Evolutionary conservation across 2,329 filamentous ascomycete genomes (phyloP), one percentile per base, ranked within the genome.

Genomic region (Fusarium burgessii): DNA sequence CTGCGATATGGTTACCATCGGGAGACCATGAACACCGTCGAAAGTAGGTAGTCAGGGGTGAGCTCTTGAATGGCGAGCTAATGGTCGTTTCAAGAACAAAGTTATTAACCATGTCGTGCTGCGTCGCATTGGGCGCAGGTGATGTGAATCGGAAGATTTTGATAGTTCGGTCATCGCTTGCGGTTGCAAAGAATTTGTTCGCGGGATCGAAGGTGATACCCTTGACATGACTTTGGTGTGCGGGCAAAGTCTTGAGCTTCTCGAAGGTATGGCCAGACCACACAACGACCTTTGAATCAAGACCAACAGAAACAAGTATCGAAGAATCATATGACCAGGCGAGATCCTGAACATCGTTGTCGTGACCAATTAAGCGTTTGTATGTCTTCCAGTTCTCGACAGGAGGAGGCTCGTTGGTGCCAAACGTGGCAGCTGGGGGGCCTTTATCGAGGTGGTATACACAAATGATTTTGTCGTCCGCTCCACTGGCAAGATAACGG

Each of bases 211-310:
- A 99, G 0, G 95, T 97, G 76, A 99, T 97, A 68, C 97, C 96
- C 81, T 99, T 99, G 83, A 99, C 96, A 79, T 98, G 97, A 80
- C 94, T 98, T 80, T 97, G 94, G 81, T 99, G 96, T 63, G 95
- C 92, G 4, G 94, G 91, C 8, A 99, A 84, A 6, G 94, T 95
- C 87, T 98, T 98, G 73, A 99, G 87, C 83, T 97, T 98, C 83
- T 99, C 96, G 75, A 99, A 99, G 1, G 95, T 98, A 81, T 97
- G 92, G 2, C 96, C 97, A 2, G 95, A 98, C 96, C 96, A 99
- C 25, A 99, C 92, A 13, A 99, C 96, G 17, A 99, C 92, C 82
- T 99, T 99, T 45, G 96, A 98, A 82, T 99, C 96, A 73, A 99
- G 84, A 3, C 96, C 97, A 29, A 99, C 96, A 0, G 96, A 98